phyloP scores from a whole-genome alignment of 495 filamentous ascomycete species.

The Recurvomyces mirabilis region DNA sequence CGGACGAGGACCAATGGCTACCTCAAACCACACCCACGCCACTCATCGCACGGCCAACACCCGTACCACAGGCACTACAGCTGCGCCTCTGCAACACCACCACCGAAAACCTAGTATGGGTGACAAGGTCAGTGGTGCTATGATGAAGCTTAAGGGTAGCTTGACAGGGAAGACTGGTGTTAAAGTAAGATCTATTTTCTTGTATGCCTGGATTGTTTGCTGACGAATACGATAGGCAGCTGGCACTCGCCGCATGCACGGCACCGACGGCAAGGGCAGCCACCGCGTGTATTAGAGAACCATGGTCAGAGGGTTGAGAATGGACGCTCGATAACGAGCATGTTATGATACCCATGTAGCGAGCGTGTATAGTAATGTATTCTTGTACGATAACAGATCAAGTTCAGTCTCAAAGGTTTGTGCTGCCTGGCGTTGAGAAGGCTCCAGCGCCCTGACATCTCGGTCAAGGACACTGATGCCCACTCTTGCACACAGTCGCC shows the following conservation, averaged over 20 bases:
- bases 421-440: no score
- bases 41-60: neutral
- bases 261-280: constrained; percentile 52
- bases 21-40: neutral
- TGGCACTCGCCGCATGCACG: constrained; percentile 58
- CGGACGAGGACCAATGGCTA: constrained; percentile 12
- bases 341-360: neutral
- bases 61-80: constrained; percentile 16
- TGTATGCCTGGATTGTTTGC: neutral
- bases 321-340: neutral
- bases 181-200: constrained; percentile 40
- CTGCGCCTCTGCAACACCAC: constrained; percentile 39
- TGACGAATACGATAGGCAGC: constrained; percentile 41
- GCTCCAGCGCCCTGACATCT: no score
- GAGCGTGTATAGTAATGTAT: no score
- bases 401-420: no score
- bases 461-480: no score
- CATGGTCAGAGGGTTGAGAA: neutral
- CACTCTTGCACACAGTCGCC: no score
- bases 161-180: constrained; percentile 50
- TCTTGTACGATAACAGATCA: no score
- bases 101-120: constrained; percentile 46
- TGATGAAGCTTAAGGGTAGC: constrained; percentile 54
- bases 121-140: constrained; percentile 58
- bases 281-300: constrained; percentile 1